Base-by-base conservation (phyloP, 208 protist species). In the Trypanosoma rangeli region DNA sequence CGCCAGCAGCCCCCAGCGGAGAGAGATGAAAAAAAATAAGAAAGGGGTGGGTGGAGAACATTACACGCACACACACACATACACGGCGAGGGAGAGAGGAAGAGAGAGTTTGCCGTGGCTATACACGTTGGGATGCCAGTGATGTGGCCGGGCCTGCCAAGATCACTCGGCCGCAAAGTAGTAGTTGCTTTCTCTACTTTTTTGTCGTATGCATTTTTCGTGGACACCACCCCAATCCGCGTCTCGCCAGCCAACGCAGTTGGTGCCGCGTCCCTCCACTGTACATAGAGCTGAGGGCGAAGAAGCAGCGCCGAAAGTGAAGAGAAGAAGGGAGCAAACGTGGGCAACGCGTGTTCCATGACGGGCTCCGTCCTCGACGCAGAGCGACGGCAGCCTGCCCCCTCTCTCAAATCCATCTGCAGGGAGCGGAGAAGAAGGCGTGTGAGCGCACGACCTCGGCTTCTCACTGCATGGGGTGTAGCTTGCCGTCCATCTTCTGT, bases 401-500 rank as follows among this genome's bases (percentile, higher is more conserved):
- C 48, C n/a, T 7, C 48, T 3, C 15, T 8, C 48, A 53, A 15
- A 15, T 7, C n/a, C 48, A 7, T 16, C 48, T 42, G 4, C 48
- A 20, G n/a, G 20, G n/a, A 16, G n/a, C 15, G n/a, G n/a, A 5
- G 4, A 53, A 53, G n/a, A 53, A 26, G 20, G n/a, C 48, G n/a
- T 20, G 3, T 53, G 15, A 8, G 9, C 48, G n/a, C 20, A 53
- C n/a, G 48, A 15, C 48, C 5, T 53, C 22, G 9, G n/a, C 13
- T 65, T 68, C 12, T 57, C 33, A 67, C 29, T 68, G 54, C 35
- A 52, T 56, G 20, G 7, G 12, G 15, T 69, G 59, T n/a, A 77
- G 49, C 61, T 77, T 77, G 15, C 72, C 64, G 56, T 66, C 65
- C 64, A 77, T 71, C 59, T 70, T 59, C 16, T 77, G 59, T 28